These are phyloP conservation scores for Cordyceps sp. DNA, from an alignment of 2,329 filamentous ascomycete species.

Conservation along the genomic window DNA sequence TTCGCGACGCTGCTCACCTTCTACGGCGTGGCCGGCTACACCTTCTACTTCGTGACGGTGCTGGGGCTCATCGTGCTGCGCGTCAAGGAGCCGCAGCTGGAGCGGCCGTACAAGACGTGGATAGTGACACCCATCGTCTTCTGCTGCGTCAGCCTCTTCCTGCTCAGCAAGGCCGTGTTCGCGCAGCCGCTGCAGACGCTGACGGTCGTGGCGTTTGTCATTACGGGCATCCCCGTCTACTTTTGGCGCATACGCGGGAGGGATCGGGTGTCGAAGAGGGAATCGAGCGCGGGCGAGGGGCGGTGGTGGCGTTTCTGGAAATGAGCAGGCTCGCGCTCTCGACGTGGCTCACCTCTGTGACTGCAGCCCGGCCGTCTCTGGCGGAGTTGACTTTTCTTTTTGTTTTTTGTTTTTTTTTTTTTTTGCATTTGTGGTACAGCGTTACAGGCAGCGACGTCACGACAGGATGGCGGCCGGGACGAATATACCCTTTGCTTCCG, in stretches of 20 bases:
- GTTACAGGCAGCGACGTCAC: too few relatives aligned
- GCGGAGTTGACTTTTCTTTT: neutral
- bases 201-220: slow-evolving; percentile 71
- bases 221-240: slow-evolving; percentile 72
- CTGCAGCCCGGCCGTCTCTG: too few relatives aligned
- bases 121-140: slow-evolving; percentile 95
- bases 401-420: too few relatives aligned
- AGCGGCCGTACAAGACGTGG: slow-evolving; percentile 89
- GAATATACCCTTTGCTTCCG: too few relatives aligned
- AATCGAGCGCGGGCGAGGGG: slow-evolving; percentile 14
- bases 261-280: slow-evolving; percentile 30
- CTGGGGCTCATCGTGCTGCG: slow-evolving; percentile 82
- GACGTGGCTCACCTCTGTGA: too few relatives aligned
- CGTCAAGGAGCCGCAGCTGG: slow-evolving; percentile 71
- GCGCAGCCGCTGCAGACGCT: slow-evolving; percentile 81
- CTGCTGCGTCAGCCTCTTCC: slow-evolving; percentile 89
- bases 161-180: slow-evolving; percentile 78
- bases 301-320: slow-evolving; percentile 48
- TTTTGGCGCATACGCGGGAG: slow-evolving; percentile 66
- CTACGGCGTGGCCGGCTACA: slow-evolving; percentile 92
- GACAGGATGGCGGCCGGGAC: too few relatives aligned
- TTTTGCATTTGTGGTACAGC: too few relatives aligned
- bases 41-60: slow-evolving; percentile 93
- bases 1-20: slow-evolving; percentile 89
- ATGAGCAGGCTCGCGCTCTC: too few relatives aligned